Evolutionary conservation across 306 rosid genomes (phyloP).

Genomic region (Prunus dulcis): DNA sequence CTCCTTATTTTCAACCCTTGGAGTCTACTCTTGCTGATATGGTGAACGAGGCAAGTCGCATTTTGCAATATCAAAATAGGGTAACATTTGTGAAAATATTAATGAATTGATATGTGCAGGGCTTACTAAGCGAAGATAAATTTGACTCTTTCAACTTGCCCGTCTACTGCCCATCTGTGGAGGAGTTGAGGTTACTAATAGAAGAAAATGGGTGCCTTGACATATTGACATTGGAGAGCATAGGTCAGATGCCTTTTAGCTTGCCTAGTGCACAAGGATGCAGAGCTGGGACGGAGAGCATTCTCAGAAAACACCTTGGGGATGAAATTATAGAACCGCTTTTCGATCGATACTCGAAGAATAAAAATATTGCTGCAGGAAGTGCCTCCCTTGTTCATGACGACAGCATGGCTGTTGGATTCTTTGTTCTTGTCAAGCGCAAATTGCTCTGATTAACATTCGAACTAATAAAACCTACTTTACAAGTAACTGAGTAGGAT

Average conservation of each 20-base stretch:
- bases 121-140: slow-evolving; percentile 6
- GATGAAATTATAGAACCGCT: background rate
- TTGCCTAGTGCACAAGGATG: background rate
- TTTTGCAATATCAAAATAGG: too few species aligned
- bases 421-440: background rate
- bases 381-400: background rate
- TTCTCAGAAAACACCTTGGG: background rate
- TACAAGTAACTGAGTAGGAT: too few species aligned
- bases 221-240: background rate
- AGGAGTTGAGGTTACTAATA: background rate
- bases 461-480: too few species aligned
- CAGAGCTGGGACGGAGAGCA: background rate
- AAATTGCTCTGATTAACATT: slow-evolving; percentile 15
- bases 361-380: background rate
- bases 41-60: background rate
- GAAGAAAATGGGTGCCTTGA: background rate
- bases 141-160: slow-evolving; percentile 22
- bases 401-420: background rate
- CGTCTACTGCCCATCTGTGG: slow-evolving; percentile 2
- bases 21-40: slow-evolving; percentile 13
- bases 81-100: background rate
- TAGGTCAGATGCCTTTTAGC: background rate
- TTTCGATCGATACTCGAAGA: background rate
- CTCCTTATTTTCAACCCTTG: background rate
- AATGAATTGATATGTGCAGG: background rate